Percentiles rank a stretch among this genome's conserved stretches.
phyloP scores from a whole-genome alignment of 345 rosid species.

The Brassica nigra region DNA sequence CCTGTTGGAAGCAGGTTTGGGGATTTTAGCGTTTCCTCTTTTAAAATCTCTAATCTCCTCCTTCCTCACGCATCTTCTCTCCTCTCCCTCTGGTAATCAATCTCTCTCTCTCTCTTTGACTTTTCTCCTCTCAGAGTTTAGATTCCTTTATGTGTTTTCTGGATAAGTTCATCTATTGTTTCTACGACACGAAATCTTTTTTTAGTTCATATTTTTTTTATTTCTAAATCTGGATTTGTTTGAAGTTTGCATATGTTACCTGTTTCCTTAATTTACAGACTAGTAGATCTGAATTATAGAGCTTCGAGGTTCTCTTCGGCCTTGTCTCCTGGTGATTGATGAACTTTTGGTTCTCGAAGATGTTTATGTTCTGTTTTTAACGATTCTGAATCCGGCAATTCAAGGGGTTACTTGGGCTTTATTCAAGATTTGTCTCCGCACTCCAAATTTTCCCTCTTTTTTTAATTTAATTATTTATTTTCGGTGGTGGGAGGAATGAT shows the following conservation, averaged over 20 bases:
- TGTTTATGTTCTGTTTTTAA: neutral
- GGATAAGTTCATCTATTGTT: conserved; percentile 14
- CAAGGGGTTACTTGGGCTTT: neutral
- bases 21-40: neutral
- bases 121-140: neutral
- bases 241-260: neutral
- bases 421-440: neutral
- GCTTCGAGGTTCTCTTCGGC: neutral
- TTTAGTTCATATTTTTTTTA: neutral
- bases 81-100: conserved; percentile 27
- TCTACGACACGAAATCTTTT: conserved; percentile 30
- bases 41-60: conserved; percentile 6
- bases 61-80: conserved; percentile 31
- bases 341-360: neutral
- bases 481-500: neutral
- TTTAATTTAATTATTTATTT: too few relatives aligned
- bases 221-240: neutral
- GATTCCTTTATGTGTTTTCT: conserved; percentile 7
- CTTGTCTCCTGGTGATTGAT: neutral
- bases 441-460: too few relatives aligned
- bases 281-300: neutral
- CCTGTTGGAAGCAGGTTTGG: conserved; percentile 19
- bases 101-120: conserved; percentile 11
- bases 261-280: neutral
- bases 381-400: neutral